Evolutionary conservation across 345 rosid species (phyloP), one percentile per base, ranked within the genome.

Genomic region (Hirschfeldia incana): DNA sequence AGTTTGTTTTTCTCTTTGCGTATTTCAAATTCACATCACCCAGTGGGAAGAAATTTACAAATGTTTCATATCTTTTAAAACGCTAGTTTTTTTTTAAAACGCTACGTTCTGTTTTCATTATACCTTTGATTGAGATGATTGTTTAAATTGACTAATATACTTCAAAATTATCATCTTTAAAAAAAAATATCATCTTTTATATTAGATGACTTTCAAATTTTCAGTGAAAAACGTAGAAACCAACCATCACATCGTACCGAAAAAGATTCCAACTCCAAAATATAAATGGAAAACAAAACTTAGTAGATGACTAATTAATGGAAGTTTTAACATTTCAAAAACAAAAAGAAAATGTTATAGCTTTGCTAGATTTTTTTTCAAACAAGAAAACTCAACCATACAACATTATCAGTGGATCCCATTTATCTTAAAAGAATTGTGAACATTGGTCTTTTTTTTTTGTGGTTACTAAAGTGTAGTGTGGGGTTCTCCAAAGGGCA

Each of bases 391-490:
- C 83, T 63, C 80, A 70, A 70, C 83, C 83, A 80, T 75, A 75
- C 42, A 80, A 80, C 49, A 69, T 30, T 80, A 63, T 80, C 72
- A 75, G 74, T 80, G 83, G 79, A 80, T 75, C 55, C 55, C 55
- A 49, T 49, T 49, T 49, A n/a, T 49, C 55, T 13, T 5, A 13
- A 49, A 13, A 49, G 13, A 49, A 49, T 49, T 49, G 4, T 44
- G 53, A 49, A 49, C 17, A 2, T 13, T 4, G 15, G 55, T 49
- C 53, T 44, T 62, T 74, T 72, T 79, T 80, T 80, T 69, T 62
- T 80, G 83, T 80, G 83, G 83, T 74, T 75, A 69, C 76, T 74
- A 80, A 80, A 80, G 76, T 80, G 83, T 69, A 80, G 30, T 74
- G 83, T 80, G 63, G 83, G 79, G 76, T 80, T 80, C 13, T 53